Conservation (phyloP, 2,329 filamentous ascomycete genomes). For the Verticillium longisporum region DNA sequence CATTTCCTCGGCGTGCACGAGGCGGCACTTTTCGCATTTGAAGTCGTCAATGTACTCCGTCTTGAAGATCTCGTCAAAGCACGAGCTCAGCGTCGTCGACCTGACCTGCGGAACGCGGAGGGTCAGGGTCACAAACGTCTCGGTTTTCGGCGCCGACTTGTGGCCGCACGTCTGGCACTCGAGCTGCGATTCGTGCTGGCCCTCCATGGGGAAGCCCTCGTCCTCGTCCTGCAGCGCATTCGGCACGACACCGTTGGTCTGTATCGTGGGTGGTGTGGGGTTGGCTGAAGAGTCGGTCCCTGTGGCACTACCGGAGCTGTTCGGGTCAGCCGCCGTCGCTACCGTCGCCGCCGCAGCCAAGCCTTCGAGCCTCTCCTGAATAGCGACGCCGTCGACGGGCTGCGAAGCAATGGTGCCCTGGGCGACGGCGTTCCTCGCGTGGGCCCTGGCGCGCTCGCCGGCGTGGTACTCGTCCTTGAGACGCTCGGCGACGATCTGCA, state of each 20-base stretch:
- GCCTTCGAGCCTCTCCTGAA: slow-evolving; percentile 22
- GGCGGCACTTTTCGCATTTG: slow-evolving; percentile 85
- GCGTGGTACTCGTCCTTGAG: slow-evolving; percentile 93
- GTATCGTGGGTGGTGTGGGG: slow-evolving; percentile 3
- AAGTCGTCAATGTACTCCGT: slow-evolving; percentile 96
- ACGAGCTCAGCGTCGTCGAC: slow-evolving; percentile 75
- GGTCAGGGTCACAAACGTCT: slow-evolving; percentile 86
- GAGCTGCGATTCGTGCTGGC: slow-evolving; percentile 87
- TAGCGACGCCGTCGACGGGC: slow-evolving; percentile 13
- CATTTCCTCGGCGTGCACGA: slow-evolving; percentile 68
- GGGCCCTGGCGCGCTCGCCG: slow-evolving; percentile 63
- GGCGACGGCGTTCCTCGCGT: slow-evolving; percentile 33
- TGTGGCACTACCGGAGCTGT: slow-evolving; percentile 6
- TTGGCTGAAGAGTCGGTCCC: slow-evolving; percentile 5
- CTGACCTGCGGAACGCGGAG: slow-evolving; percentile 81
- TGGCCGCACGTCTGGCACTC: slow-evolving; percentile 88
- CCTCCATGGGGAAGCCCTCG: slow-evolving; percentile 80
- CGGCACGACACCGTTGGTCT: slow-evolving; percentile 6
- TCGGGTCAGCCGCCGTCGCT: slow-evolving; percentile 5
- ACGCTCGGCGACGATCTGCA: slow-evolving; percentile 88
- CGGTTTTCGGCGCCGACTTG: slow-evolving; percentile 75
- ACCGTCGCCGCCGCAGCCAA: slow-evolving; percentile 9
- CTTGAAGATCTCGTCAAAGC: slow-evolving; percentile 91
- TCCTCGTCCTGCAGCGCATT: slow-evolving; percentile 10
- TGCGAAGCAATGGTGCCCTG: slow-evolving; percentile 6